These are phyloP conservation scores for Pythium sp. DNA, from an alignment of 352 stramenopile genomes.

Conservation along the genomic window DNA sequence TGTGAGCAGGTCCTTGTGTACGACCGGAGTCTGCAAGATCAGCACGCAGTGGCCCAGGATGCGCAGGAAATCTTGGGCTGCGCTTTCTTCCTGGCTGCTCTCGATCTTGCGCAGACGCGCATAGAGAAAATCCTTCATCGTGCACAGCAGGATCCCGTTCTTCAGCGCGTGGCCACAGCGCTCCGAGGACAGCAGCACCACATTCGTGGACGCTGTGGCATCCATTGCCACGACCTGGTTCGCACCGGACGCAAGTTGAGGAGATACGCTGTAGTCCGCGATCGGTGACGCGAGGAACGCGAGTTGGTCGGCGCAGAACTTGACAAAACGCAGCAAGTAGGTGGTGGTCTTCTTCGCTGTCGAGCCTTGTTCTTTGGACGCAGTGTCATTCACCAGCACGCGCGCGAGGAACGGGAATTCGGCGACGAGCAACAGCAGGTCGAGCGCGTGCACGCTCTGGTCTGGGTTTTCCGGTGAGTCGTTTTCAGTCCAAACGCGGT, in stretches of 20 bases:
- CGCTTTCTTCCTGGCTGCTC: constrained; percentile 4
- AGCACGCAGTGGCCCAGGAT: constrained; percentile 58
- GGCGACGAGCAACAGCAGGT: constrained; percentile 56
- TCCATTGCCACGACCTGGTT: constrained; percentile 4
- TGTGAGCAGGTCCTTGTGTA: constrained; percentile 82
- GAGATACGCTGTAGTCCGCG: constrained; percentile 31
- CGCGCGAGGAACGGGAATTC: constrained; percentile 57
- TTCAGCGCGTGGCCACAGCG: constrained; percentile 72
- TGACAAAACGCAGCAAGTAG: constrained; percentile 44
- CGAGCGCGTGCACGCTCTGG: constrained; percentile 36
- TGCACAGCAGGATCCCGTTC: constrained; percentile 58
- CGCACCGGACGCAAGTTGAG: constrained; percentile 2
- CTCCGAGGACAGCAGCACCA: constrained; percentile 70
- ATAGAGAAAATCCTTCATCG: constrained; percentile 60
- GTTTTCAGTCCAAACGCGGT: constrained; percentile 24
- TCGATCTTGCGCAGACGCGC: constrained; percentile 21
- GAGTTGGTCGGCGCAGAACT: constrained; percentile 53
- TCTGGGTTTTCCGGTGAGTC: constrained; percentile 17
- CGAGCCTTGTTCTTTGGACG: constrained; percentile 9
- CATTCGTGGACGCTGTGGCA: constrained; percentile 45
- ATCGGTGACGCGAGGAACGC: constrained; percentile 52
- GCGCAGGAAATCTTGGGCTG: constrained; percentile 28
- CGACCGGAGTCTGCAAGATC: constrained; percentile 63
- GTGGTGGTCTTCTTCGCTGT: constrained; percentile 6
- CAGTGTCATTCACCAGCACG: constrained; percentile 28